These are phyloP conservation scores for Claviceps pazoutovae DNA, from an alignment of 2,329 filamentous ascomycete genomes.

Conservation along the genomic window DNA sequence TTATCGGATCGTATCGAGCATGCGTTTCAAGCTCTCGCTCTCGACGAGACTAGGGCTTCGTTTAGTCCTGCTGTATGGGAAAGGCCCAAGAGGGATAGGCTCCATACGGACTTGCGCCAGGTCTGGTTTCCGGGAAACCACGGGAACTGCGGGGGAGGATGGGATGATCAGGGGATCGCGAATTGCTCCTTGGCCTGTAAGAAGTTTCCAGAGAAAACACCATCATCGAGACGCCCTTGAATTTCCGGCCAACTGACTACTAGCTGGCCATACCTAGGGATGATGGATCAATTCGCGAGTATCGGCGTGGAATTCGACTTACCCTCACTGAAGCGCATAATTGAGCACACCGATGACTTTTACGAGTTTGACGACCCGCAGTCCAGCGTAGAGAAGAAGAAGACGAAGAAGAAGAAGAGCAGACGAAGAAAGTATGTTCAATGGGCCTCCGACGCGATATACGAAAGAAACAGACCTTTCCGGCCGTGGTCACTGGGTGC, in stretches of 20 bases:
- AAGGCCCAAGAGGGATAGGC: conserved; percentile 22
- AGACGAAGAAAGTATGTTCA: conserved; percentile 1
- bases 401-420: background rate
- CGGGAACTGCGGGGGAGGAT: conserved; percentile 57
- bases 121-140: conserved; percentile 61
- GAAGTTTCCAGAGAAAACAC: conserved; percentile 6
- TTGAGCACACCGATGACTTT: conserved; percentile 19
- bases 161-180: conserved; percentile 34
- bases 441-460: conserved; percentile 37
- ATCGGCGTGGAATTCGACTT: conserved; percentile 36
- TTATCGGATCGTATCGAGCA: conserved; percentile 39
- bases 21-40: conserved; percentile 44
- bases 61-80: conserved; percentile 45
- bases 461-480: conserved; percentile 30
- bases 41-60: conserved; percentile 40
- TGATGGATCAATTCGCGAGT: conserved; percentile 41
- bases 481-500: conserved; percentile 34
- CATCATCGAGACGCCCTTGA: too few relatives aligned
- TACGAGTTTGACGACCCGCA: conserved; percentile 14
- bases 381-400: conserved; percentile 4
- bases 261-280: conserved; percentile 23
- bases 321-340: conserved; percentile 26
- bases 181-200: conserved; percentile 26
- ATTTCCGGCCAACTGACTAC: too few relatives aligned
- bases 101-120: conserved; percentile 31